A percentile compares a stretch with the other conserved stretches of the same genome.
phyloP scores from a whole-genome alignment of 441 rosid genomes.

The Isatis lusitanica region DNA sequence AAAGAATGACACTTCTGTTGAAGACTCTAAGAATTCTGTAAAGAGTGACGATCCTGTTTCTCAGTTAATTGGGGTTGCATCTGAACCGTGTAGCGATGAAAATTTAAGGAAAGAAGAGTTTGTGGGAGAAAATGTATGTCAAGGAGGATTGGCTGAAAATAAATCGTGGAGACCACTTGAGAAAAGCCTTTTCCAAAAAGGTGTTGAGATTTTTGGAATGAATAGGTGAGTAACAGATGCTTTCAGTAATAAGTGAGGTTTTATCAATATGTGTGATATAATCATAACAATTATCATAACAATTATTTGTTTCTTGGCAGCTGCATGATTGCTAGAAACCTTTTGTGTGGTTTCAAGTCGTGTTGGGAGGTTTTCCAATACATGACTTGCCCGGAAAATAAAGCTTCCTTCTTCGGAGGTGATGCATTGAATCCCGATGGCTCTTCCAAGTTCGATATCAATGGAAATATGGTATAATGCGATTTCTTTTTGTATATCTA shows the following conservation, averaged over 20 bases:
- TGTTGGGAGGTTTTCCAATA: constrained; percentile 92
- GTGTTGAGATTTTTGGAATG: constrained; percentile 91
- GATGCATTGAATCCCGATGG: constrained; percentile 76
- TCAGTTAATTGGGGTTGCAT: constrained; percentile 43
- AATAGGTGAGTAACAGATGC: constrained; percentile 62
- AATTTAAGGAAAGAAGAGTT: constrained; percentile 63
- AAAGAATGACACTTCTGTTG: constrained; percentile 51
- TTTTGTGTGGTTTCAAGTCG: constrained; percentile 86
- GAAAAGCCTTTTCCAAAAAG: constrained; percentile 88
- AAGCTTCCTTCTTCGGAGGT: constrained; percentile 58
- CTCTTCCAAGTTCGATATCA: constrained; percentile 75
- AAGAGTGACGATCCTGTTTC: constrained; percentile 44
- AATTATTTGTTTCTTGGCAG: constrained; percentile 44
- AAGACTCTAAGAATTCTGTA: constrained; percentile 40
- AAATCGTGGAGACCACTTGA: constrained; percentile 86
- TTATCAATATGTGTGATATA: neutral
- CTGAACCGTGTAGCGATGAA: constrained; percentile 51
- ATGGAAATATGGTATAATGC: constrained; percentile 66
- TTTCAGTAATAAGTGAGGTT: neutral
- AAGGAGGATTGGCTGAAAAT: constrained; percentile 49
- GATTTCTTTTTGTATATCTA: neutral
- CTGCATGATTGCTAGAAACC: constrained; percentile 90
- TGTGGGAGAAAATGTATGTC: constrained; percentile 60
- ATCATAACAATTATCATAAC: constrained; percentile 1
- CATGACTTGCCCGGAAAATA: constrained; percentile 71